Evolutionary conservation across 2,329 filamentous ascomycete genomes (phyloP).

Genomic region (Aspergillaceae sp.): DNA sequence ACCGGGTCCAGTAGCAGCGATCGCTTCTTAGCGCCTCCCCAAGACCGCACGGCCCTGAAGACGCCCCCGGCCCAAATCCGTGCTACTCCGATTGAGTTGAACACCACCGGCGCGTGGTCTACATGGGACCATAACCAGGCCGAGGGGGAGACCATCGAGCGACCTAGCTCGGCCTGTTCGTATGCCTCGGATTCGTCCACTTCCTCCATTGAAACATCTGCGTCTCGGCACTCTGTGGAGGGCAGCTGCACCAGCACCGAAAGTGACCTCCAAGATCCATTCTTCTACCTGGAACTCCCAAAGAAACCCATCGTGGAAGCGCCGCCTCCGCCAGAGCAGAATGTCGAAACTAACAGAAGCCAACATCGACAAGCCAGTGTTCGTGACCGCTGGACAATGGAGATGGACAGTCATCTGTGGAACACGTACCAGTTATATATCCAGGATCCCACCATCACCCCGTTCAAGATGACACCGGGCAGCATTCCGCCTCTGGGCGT

Average conservation of each 20-base stretch:
- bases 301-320: slow-evolving; percentile 33
- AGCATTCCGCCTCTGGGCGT: slow-evolving; percentile 56
- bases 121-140: slow-evolving; percentile 22
- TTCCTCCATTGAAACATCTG: slow-evolving; percentile 50
- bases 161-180: slow-evolving; percentile 51
- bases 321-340: slow-evolving; percentile 15
- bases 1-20: slow-evolving; percentile 22
- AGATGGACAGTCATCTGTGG: slow-evolving; percentile 60
- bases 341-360: background rate
- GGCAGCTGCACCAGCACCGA: slow-evolving; percentile 55
- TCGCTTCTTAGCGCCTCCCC: slow-evolving; percentile 32
- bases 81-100: slow-evolving; percentile 24
- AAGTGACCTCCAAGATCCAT: slow-evolving; percentile 50
- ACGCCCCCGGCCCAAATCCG: slow-evolving; percentile 40
- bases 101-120: slow-evolving; percentile 23
- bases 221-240: slow-evolving; percentile 49
- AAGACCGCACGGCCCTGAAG: slow-evolving; percentile 30
- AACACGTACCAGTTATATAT: slow-evolving; percentile 57
- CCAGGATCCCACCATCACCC: slow-evolving; percentile 57
- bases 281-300: slow-evolving; percentile 37
- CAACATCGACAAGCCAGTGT: slow-evolving; percentile 4
- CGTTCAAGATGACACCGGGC: slow-evolving; percentile 59
- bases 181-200: slow-evolving; percentile 54
- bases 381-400: slow-evolving; percentile 44
- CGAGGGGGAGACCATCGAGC: slow-evolving; percentile 39